phyloP scores from a whole-genome alignment of 169 alveolate genomes.

The Eimeria praecox region DNA sequence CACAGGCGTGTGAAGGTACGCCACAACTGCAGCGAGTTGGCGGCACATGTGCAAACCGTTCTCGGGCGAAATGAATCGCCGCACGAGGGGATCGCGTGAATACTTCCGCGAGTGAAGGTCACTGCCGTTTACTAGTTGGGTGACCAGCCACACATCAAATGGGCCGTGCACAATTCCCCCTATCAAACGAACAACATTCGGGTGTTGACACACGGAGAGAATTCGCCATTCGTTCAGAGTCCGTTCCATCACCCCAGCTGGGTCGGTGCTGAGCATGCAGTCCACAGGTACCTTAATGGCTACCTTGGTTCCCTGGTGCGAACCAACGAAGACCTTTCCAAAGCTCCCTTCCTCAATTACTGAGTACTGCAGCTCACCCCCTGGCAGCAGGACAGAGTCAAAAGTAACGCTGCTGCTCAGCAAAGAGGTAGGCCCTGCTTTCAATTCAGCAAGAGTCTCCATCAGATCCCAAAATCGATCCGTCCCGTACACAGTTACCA shows the following conservation, averaged over 20 bases:
- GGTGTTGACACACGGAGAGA: conserved; percentile 84
- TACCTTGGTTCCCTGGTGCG: conserved; percentile 79
- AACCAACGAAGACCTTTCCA: conserved; percentile 79
- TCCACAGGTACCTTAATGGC: conserved; percentile 94
- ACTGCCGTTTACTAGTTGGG: conserved; percentile 89
- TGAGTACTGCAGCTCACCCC: conserved; percentile 73
- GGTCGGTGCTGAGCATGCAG: conserved; percentile 90
- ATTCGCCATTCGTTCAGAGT: conserved; percentile 93
- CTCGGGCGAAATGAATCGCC: conserved; percentile 70
- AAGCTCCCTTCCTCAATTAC: conserved; percentile 78
- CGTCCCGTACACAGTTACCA: conserved; percentile 66
- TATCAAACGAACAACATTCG: conserved; percentile 82
- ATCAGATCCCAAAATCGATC: conserved; percentile 62
- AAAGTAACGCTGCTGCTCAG: conserved; percentile 71
- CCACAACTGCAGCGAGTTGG: conserved; percentile 91
- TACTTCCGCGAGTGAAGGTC: conserved; percentile 93
- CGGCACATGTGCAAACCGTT: conserved; percentile 90
- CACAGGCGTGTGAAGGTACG: conserved; percentile 91
- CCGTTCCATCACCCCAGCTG: conserved; percentile 93
- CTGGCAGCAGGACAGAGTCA: conserved; percentile 49
- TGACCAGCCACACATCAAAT: conserved; percentile 93
- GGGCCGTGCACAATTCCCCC: conserved; percentile 94
- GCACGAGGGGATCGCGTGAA: conserved; percentile 80
- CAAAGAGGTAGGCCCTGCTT: conserved; percentile 45
- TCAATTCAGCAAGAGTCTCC: conserved; percentile 37